Base-by-base conservation (phyloP, 164 flowering plant species). In the Malania oleifera region DNA sequence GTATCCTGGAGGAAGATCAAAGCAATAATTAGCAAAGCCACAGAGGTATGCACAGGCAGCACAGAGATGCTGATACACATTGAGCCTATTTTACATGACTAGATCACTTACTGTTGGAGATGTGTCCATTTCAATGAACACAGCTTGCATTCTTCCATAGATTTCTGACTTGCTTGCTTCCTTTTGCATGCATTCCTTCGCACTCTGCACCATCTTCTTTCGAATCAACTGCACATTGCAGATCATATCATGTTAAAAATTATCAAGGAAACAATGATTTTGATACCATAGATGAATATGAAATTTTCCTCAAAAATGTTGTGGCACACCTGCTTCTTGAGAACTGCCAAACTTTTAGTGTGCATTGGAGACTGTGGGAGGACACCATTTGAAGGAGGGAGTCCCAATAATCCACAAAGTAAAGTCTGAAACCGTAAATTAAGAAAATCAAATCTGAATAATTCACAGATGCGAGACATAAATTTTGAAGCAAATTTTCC, bases 321-420 rank as follows among this genome's bases (percentile, higher is more conserved):
- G 28, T 17, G 31, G 53, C 69, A 20, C 13, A 75, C 82, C 82
- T 77, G 82, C 60, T 62, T 72, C 60, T 68, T 81, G 25, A 81
- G 82, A 66, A 74, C 75, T 26, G 82, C 75, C 48, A 81, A 77
- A 63, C 82, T 80, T 65, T 75, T 80, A 2, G 85, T 77, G 70
- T 80, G 85, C 85, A 77, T 80, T 34, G 85, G 85, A 41, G 85
- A 76, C 40, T 81, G 85, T 49, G 85, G 85, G 34, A 81, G 74
- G 25, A 81, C 85, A 11, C 85, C 82, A 59, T 81, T 81, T 34
- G 77, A 59, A 44, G 82, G 85, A 59, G 80, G 82, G 20, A 81
- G 61, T 22, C 85, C 85, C 29, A 81, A 22, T 64, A 81, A 53
- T 27, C 82, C 82, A 56, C 81, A 81, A 18, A 81, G 44, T 66